Evolutionary conservation across 2,329 filamentous ascomycete genomes (phyloP).

Genomic region (Atkinsonella texensis): DNA sequence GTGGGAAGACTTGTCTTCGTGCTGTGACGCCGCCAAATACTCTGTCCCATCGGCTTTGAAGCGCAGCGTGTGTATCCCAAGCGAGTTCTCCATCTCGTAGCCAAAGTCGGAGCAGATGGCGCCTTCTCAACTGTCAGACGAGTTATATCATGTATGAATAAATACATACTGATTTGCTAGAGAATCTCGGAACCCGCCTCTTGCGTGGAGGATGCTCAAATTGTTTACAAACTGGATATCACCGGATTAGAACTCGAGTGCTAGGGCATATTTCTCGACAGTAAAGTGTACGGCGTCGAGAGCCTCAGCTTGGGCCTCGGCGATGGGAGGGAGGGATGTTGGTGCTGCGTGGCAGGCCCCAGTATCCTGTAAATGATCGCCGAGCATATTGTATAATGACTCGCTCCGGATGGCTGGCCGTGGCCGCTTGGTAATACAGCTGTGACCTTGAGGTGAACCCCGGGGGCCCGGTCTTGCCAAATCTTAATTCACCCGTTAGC

Average conservation of each 20-base stretch:
- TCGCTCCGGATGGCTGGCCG: slow-evolving; percentile 32
- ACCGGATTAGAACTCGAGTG: slow-evolving; percentile 34
- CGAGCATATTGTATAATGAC: slow-evolving; percentile 49
- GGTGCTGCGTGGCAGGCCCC: slow-evolving; percentile 37
- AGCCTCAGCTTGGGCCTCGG: slow-evolving; percentile 39
- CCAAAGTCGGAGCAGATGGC: slow-evolving; percentile 38
- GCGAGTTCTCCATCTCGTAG: slow-evolving; percentile 35
- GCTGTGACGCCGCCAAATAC: slow-evolving; percentile 40
- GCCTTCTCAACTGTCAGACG: slow-evolving; percentile 16
- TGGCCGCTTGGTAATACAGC: slow-evolving; percentile 42
- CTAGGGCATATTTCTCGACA: slow-evolving; percentile 31
- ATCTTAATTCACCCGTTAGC: slow-evolving; percentile 23
- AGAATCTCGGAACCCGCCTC: slow-evolving; percentile 35
- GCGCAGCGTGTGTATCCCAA: slow-evolving; percentile 32
- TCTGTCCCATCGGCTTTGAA: slow-evolving; percentile 37
- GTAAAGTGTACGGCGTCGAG: slow-evolving; percentile 38
- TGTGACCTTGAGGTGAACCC: slow-evolving; percentile 38
- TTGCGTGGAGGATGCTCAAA: slow-evolving; percentile 39
- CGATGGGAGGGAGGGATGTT: slow-evolving; percentile 37
- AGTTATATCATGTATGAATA: no score
- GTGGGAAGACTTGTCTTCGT: slow-evolving; percentile 41
- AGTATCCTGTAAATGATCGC: slow-evolving; percentile 45
- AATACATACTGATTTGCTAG: slow-evolving; percentile 29
- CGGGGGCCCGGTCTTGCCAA: slow-evolving; percentile 28
- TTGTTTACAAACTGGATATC: slow-evolving; percentile 47